Evolutionary conservation across 352 stramenopile genomes (phyloP), one percentile per base, ranked within the genome.

Genomic region (Phytophthora hybrid): DNA sequence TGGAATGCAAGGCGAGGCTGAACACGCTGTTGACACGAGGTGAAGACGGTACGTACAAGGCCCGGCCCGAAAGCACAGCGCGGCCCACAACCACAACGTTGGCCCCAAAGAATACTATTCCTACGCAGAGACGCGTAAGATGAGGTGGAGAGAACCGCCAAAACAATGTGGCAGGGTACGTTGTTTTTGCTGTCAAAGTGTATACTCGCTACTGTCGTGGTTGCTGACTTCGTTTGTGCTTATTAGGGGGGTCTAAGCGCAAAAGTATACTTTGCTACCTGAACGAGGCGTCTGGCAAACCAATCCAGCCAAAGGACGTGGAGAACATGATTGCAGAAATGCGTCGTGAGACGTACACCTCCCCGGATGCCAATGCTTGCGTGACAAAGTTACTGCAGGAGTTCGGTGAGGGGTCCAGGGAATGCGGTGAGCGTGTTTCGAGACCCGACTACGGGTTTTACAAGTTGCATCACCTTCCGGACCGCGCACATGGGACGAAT

Each of bases 281-380:
- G 3, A 55, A 61, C 14, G 59, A 74, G 3, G 53, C 61, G 0
- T 74, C 54, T 4, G 59, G 54, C 0, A 66, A 74, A 46, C 59
- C 44, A 5, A 49, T 74, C 44, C 16, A 51, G 2, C n/a, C 21
- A 1, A 69, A 74, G 41, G 67, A 74, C 8, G 67, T 65, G 2
- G 44, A 64, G 2, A 74, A 74, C 7, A n/a, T 69, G 7, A 74
- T 74, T 14, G 41, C 59, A 0, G 18, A 74, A 11, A 69, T 58
- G 67, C 44, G 59, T 0, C 44, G 13, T 0, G 59, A 69, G 5
- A 39, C 53, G 1, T 69, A 74, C 46, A 74, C 66, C 0, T 64
- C 44, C 2, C 5, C n/a, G 1, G 53, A 74, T 6, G 59, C 64
- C 46, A 69, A 69, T 19, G 53, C 69, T 1, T 41, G 66, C 2